Conservation (phyloP, 2,329 filamentous ascomycete genomes). For the Cercospora citrullina region DNA sequence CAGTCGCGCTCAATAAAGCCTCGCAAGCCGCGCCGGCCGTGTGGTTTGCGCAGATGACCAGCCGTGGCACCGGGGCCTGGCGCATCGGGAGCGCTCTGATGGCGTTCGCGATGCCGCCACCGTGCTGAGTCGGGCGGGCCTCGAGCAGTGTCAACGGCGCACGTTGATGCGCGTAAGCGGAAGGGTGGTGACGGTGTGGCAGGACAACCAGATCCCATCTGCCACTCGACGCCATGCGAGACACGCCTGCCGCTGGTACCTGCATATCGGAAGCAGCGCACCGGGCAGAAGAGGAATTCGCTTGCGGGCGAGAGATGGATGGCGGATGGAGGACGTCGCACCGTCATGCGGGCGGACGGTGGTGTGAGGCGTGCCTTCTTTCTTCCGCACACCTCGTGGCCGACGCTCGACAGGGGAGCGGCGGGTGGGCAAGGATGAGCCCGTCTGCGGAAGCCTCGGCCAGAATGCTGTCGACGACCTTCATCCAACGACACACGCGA, state of each 20-base stretch:
- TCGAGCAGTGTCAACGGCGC: neutral
- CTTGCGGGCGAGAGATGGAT: neutral
- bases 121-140: neutral
- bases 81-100: neutral
- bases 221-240: neutral
- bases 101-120: neutral
- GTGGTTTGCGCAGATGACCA: constrained; percentile 13
- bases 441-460: neutral
- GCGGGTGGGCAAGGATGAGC: neutral
- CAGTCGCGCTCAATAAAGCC: neutral
- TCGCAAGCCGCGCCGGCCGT: constrained; percentile 3
- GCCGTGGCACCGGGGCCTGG: constrained; percentile 10
- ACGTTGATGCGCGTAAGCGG: neutral
- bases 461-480: neutral
- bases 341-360: neutral
- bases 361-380: neutral
- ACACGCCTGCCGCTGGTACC: constrained; percentile 13
- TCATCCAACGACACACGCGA: neutral
- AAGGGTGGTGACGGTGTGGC: neutral
- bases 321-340: neutral
- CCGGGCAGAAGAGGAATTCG: neutral
- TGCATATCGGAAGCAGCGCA: constrained; percentile 12
- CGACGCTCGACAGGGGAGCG: neutral
- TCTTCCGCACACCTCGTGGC: neutral
- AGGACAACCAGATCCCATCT: constrained; percentile 4